phyloP scores from a whole-genome alignment of 169 alveolate species.

The Babesia divergens region DNA sequence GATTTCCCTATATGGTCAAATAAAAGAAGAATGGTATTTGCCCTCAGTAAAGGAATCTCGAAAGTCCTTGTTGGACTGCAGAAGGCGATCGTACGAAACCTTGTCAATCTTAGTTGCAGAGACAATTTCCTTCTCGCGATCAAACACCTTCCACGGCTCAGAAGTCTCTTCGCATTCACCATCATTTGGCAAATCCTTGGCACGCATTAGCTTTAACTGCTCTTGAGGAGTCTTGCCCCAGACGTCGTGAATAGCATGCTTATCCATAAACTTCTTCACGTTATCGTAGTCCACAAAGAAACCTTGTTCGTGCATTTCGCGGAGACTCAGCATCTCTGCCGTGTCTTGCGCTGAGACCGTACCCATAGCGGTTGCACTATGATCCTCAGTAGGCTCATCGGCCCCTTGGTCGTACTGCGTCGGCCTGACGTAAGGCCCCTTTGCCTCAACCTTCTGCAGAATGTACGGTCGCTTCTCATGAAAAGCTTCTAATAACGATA shows the following conservation, averaged over 20 bases:
- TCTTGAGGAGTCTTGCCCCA: constrained; percentile 79
- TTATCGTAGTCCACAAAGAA: constrained; percentile 68
- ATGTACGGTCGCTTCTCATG: constrained; percentile 63
- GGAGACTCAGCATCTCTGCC: constrained; percentile 56
- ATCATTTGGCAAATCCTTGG: neutral
- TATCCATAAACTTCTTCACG: constrained; percentile 67
- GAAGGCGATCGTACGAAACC: constrained; percentile 5
- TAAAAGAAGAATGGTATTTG: neutral
- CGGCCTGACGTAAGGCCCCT: constrained; percentile 60
- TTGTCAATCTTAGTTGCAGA: neutral
- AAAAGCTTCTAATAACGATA: constrained; percentile 61
- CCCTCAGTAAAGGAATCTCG: constrained; percentile 13
- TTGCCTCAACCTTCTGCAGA: constrained; percentile 57
- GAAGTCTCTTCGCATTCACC: neutral
- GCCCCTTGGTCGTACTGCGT: neutral
- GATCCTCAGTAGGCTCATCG: neutral
- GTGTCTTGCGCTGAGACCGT: neutral
- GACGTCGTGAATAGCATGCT: constrained; percentile 66
- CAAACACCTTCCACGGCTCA: constrained; percentile 60
- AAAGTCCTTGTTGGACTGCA: constrained; percentile 18
- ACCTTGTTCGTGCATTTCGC: constrained; percentile 81
- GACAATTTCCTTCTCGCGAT: constrained; percentile 43
- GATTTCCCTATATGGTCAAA: neutral
- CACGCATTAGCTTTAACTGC: constrained; percentile 42
- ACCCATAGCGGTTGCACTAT: neutral